A percentile compares a stretch with the other conserved stretches of the same genome.
Evolutionary conservation across 2,329 filamentous ascomycete genomes (phyloP).

Genomic region (Fusarium beomiforme): DNA sequence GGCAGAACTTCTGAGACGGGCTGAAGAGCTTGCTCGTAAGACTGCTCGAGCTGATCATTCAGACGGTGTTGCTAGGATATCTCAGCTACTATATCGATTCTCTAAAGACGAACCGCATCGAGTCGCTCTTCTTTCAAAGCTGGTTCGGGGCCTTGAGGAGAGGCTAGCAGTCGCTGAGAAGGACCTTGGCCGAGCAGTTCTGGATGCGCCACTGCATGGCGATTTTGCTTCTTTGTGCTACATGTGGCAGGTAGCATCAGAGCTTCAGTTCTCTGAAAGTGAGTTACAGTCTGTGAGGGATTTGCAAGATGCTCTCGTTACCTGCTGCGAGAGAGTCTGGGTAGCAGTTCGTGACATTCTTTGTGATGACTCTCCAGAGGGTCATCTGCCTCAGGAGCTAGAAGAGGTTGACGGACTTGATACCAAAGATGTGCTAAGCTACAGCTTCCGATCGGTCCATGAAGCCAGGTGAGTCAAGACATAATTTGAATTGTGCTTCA

Average conservation of each 20-base stretch:
- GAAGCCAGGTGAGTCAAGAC: slow-evolving; percentile 76
- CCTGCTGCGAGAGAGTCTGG: slow-evolving; percentile 78
- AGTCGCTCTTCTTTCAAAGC: slow-evolving; percentile 62
- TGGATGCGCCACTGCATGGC: slow-evolving; percentile 74
- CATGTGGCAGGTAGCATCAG: slow-evolving; percentile 62
- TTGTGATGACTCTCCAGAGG: slow-evolving; percentile 95
- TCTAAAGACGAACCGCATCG: slow-evolving; percentile 55
- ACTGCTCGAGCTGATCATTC: slow-evolving; percentile 92
- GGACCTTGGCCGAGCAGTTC: slow-evolving; percentile 73
- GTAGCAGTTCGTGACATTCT: slow-evolving; percentile 77
- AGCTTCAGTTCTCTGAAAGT: slow-evolving; percentile 50
- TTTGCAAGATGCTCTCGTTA: slow-evolving; percentile 66
- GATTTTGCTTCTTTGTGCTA: slow-evolving; percentile 73
- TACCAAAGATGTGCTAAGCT: slow-evolving; percentile 91
- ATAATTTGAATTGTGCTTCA: slow-evolving; percentile 7
- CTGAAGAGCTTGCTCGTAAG: slow-evolving; percentile 67
- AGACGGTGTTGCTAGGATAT: slow-evolving; percentile 85
- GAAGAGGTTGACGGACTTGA: slow-evolving; percentile 76
- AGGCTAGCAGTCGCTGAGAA: slow-evolving; percentile 71
- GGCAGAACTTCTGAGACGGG: slow-evolving; percentile 58
- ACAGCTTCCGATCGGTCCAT: slow-evolving; percentile 94
- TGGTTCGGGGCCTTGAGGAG: slow-evolving; percentile 70
- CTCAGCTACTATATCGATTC: slow-evolving; percentile 74
- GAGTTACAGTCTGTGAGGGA: slow-evolving; percentile 50
- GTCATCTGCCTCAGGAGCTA: slow-evolving; percentile 81